Evolutionary conservation across 106 monocot genomes (phyloP), one percentile per base, ranked within the genome.

Genomic region (Platanthera zijinensis): DNA sequence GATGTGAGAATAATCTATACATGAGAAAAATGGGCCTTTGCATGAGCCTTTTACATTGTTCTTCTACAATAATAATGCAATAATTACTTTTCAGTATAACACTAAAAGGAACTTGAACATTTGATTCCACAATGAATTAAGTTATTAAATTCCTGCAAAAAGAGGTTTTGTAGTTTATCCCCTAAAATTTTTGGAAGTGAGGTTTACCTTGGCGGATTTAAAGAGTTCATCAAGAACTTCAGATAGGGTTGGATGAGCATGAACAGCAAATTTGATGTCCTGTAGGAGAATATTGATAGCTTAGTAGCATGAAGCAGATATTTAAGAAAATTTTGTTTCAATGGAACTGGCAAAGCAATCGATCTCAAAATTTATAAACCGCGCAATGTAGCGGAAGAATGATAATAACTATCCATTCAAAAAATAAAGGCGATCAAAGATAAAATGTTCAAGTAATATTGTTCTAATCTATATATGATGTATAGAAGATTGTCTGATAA

Each of bases 201-300:
- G 50, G 52, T 11, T 21, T 50, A 91, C 94, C 94, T 95, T 91
- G 45, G 94, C 89, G 75, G 89, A 78, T 84, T 95, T 95, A 80
- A 89, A 95, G 71, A 95, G 89, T 69, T 95, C 94, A 73, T 95
- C 91, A 18, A 95, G 82, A 70, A 91, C 94, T 79, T 95, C 94
- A 69, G 91, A 95, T 71, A 95, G 83, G 48, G 94, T 95, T 78
- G 94, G 94, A 82, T 95, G 94, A 51, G 91, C 91, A 84, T 95
- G 94, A 53, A 95, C 91, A 11, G 89, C 94, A 82, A 85, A 84
- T 56, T 95, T 91, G 50, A 95, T 89, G 48, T 95, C 94, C 94
- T 95, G 85, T 11, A 71, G 17, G 62, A 72, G 67, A 10, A 63
- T 52, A 50, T 47, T 47, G 22, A 48, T n/a, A 70, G 48, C 12